Percentiles rank a stretch among this genome's conserved stretches.
Evolutionary conservation across 441 rosid genomes (phyloP).

Genomic region (Populus hybrid): DNA sequence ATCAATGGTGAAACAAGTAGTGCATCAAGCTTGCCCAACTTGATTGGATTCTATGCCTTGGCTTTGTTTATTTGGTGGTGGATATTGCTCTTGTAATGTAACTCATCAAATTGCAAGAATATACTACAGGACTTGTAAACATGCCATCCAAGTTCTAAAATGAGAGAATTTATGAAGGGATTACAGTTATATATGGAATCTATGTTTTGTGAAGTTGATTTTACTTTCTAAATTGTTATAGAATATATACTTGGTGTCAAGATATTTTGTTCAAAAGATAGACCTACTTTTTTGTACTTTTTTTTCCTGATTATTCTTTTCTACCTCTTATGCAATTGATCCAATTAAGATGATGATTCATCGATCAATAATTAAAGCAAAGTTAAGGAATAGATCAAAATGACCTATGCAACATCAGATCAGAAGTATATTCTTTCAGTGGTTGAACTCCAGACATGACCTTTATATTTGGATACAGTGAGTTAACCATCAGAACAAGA

Average conservation of each 20-base stretch:
- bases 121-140: not conserved
- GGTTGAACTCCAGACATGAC: not conserved
- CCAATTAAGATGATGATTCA: not conserved
- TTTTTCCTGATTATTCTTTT: not conserved
- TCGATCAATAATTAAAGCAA: not conserved
- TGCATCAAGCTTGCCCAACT: not conserved
- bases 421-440: not conserved
- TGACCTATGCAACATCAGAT: not conserved
- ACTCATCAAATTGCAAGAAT: not conserved
- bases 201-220: not conserved
- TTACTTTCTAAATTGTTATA: not conserved
- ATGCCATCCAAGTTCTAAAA: not conserved
- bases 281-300: too few relatives aligned
- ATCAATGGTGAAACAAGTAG: constrained; percentile 2
- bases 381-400: not conserved
- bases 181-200: not conserved
- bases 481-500: not conserved
- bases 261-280: not conserved
- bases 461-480: not conserved
- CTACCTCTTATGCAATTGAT: not conserved
- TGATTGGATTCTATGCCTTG: not conserved
- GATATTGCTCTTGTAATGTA: not conserved
- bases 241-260: not conserved
- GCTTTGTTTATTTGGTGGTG: not conserved
- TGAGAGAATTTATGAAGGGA: not conserved